Percentiles rank a stretch among this genome's conserved stretches.
phyloP scores from a whole-genome alignment of 2,329 filamentous ascomycete genomes.

The Ascochyta pisi region DNA sequence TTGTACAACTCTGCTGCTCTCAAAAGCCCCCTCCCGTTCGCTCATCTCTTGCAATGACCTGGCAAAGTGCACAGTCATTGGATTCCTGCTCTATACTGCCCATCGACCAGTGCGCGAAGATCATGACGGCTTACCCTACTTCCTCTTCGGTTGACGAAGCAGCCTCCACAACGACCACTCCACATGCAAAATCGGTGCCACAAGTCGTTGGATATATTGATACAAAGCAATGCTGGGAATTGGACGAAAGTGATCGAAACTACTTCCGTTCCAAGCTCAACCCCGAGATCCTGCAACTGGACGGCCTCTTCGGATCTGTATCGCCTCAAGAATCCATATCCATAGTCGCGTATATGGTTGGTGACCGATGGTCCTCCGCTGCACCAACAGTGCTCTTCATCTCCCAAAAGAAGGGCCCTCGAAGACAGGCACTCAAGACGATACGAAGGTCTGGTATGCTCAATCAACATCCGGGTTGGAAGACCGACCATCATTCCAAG shows the following conservation, averaged over 20 bases:
- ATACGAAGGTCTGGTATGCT: not conserved
- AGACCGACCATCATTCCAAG: not conserved
- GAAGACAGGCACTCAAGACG: not conserved
- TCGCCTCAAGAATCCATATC: not conserved
- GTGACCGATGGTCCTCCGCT: not conserved
- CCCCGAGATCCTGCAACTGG: not conserved
- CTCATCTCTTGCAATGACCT: too few relatives aligned
- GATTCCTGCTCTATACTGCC: too few relatives aligned
- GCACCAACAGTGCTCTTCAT: not conserved
- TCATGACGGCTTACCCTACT: not conserved
- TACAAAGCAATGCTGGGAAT: not conserved
- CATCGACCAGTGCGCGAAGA: too few relatives aligned
- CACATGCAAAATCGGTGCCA: not conserved
- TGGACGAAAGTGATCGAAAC: too few relatives aligned
- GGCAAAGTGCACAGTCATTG: too few relatives aligned
- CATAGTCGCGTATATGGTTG: not conserved
- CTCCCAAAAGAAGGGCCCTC: not conserved
- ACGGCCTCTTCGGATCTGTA: not conserved
- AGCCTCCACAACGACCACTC: too few relatives aligned
- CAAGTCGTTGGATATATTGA: too few relatives aligned
- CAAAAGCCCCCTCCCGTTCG: too few relatives aligned
- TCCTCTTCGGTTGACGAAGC: not conserved
- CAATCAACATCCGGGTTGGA: not conserved
- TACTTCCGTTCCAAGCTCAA: not conserved
- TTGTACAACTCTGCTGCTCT: too few relatives aligned